Conservation (phyloP, 371 early-diverging fungal genomes). For the Batrachochytrium dendrobatidis region DNA sequence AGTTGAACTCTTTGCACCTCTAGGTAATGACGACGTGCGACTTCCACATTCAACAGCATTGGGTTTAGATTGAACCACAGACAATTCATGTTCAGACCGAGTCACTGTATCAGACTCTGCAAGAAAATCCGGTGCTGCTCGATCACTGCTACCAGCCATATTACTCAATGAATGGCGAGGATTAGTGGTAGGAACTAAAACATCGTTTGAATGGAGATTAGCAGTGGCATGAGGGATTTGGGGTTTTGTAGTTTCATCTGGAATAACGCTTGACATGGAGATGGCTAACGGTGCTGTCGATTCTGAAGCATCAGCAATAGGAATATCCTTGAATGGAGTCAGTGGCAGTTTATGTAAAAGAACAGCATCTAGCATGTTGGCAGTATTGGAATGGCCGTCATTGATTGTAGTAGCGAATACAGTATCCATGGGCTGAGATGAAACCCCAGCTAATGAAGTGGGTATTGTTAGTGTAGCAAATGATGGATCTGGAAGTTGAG, state of each 20-base stretch:
- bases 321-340: background rate
- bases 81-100: no score
- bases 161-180: no score
- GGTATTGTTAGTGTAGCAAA: slow-evolving; percentile 3
- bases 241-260: background rate
- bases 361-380: slow-evolving; percentile 4
- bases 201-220: background rate
- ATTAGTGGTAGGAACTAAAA: no score
- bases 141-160: no score
- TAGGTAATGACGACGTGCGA: no score
- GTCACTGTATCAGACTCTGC: no score
- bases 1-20: no score
- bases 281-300: slow-evolving; percentile 1
- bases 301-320: background rate
- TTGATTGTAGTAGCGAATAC: background rate
- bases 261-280: background rate
- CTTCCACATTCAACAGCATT: no score
- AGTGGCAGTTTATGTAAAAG: background rate
- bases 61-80: no score
- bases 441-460: slow-evolving; percentile 3
- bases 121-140: no score
- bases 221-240: background rate
- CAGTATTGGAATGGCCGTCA: slow-evolving; percentile 3
- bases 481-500: background rate
- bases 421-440: no score